Evolutionary conservation across 139 green algal genomes (phyloP), one percentile per base, ranked within the genome.

Genomic region (Tetraselmis striata): DNA sequence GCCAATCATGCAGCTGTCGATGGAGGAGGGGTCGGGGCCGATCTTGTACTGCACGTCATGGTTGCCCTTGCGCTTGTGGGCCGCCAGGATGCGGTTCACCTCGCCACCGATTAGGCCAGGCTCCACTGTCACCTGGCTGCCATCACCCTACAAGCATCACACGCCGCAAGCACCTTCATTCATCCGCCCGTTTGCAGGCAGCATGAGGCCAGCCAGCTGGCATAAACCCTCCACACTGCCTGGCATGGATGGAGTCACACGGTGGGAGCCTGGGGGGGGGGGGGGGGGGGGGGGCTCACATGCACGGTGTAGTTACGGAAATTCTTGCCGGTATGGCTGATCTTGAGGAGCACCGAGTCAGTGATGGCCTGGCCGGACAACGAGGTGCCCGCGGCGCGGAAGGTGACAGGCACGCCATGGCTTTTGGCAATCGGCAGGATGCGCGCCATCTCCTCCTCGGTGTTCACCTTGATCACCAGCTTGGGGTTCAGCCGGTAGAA

Each of bases 401-500:
- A 99, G 31, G 96, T 99, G 27, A 99, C 91, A 0, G 96, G 96
- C 75, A 98, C 95, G n/a, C 84, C 83, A 26, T 95, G 92, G 85
- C 91, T 91, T 80, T 89, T 85, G 0, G 96, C 96, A 31, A 97
- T 95, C 30, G 95, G 95, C 82, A 98, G 80, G 59, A 98, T 93
- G 24, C 84, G 84, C n/a, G 80, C 79, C 2, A 98, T 83, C 87
- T 99, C 96, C 29, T 92, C 93, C 89, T 99, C 95, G 79, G 82
- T 95, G 88, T 95, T 89, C 1, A 98, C 88, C 87, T 94, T 95
- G 59, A 95, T 80, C 1, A 98, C 95, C 82, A 97, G 84, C 85
- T 97, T 96, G 18, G 95, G 95, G 85, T 95, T 95, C 31, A 98
- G 87, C 24, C 95, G 87, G 85, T 99, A 99, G 88, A 98, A 98